These are phyloP conservation scores for Pleomassaria siparia DNA, from an alignment of 2,329 filamentous ascomycete species.

Conservation along the genomic window DNA sequence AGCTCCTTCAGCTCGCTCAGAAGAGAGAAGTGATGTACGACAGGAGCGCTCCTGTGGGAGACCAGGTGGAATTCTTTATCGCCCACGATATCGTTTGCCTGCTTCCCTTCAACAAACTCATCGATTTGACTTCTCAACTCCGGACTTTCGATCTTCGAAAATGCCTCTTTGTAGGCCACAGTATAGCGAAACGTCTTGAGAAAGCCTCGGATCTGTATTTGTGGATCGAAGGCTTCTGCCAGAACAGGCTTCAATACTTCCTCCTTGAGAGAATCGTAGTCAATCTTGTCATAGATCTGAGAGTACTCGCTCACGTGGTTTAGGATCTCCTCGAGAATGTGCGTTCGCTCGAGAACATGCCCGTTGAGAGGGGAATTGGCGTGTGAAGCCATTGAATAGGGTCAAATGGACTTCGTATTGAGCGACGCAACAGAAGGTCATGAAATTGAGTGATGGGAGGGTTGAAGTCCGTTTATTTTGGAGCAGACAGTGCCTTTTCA, in stretches of 20 bases:
- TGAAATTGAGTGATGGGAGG: not conserved
- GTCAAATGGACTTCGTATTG: not conserved
- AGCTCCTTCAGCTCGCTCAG: conserved; percentile 16
- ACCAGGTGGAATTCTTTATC: conserved; percentile 26
- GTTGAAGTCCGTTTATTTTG: not conserved
- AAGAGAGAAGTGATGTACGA: conserved; percentile 37
- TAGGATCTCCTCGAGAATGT: conserved; percentile 39
- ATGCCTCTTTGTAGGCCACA: conserved; percentile 24
- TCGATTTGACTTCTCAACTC: conserved; percentile 31
- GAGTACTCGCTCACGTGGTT: conserved; percentile 30
- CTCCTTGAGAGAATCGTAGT: conserved; percentile 26
- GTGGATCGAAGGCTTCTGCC: conserved; percentile 29
- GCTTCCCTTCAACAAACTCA: conserved; percentile 31
- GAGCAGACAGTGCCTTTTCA: not conserved
- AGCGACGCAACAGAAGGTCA: not conserved
- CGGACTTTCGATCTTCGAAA: conserved; percentile 23
- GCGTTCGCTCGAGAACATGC: conserved; percentile 18
- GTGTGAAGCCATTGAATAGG: not conserved
- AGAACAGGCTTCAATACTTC: conserved; percentile 34
- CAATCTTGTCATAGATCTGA: conserved; percentile 20
- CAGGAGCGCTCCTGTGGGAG: conserved; percentile 30
- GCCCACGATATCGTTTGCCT: conserved; percentile 21
- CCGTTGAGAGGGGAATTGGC: conserved; percentile 5
- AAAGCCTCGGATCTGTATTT: conserved; percentile 35
- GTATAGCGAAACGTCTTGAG: conserved; percentile 34